Evolutionary conservation across 2,329 filamentous ascomycete species (phyloP), one percentile per base, ranked within the genome.

Genomic region (Salinomyces thailandicus): DNA sequence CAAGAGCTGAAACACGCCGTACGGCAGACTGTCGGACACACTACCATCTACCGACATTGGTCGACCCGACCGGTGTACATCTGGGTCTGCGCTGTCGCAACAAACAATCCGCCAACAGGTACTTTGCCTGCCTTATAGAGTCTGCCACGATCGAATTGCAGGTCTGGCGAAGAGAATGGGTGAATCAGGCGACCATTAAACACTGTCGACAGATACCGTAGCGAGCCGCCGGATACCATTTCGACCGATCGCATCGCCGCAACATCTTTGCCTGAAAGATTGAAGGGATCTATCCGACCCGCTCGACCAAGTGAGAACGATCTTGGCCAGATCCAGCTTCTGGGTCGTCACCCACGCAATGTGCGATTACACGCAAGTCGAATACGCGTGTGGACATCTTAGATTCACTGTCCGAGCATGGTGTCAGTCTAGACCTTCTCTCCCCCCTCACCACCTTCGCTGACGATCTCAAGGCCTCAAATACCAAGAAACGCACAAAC

Each of bases 331-430:
- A n/a, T n/a, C n/a, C n/a, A n/a, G n/a, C n/a, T n/a, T n/a, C n/a
- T n/a, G n/a, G n/a, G n/a, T n/a, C n/a, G n/a, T n/a, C n/a, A n/a
- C n/a, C n/a, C n/a, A n/a, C n/a, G n/a, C n/a, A 18, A 31, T 75
- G 72, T 76, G 72, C 53, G 71, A 75, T 52, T 75, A 75, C 47
- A 74, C 67, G 15, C 67, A 74, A 55, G 71, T 75, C 37, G 67
- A 73, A 42, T 75, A 71, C 51, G 61, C 63, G 27, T 76, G 72
- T 55, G 63, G 63, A 33, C 71, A 76, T 54, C 57, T 70, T 39
- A 64, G 71, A 20, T 74, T 67, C 47, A 69, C 67, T 6, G 71
- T 75, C 31, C 62, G 68, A 44, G 68, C 68, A 13, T 75, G 71
- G 71, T 75, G 71, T 60, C 51, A 62, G 29, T 15, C 17, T 14